A percentile compares a stretch with the other conserved stretches of the same genome.
Conservation (phyloP, 345 rosid genomes). For the Pugionium dolabratum region DNA sequence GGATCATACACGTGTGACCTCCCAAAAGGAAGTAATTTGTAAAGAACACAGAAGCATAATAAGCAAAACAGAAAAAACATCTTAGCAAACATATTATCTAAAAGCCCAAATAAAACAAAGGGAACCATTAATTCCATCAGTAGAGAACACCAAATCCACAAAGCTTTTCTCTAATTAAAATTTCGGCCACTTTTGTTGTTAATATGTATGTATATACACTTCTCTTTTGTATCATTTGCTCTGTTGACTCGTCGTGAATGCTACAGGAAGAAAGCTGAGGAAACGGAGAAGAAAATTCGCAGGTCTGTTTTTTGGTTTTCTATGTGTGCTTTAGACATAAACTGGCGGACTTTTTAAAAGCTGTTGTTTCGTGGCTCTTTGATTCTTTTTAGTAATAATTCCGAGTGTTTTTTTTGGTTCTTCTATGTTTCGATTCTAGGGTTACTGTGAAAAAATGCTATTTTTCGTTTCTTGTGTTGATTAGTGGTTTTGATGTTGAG, state of each 20-base stretch:
- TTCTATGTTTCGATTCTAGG: slow-evolving; percentile 18
- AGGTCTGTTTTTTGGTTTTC: slow-evolving; percentile 19
- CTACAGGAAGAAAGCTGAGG: slow-evolving; percentile 31
- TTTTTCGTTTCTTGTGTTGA: background rate
- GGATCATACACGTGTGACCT: slow-evolving; percentile 6
- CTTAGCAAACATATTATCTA: slow-evolving; percentile 17
- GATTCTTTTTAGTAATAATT: slow-evolving; percentile 20
- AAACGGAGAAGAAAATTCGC: slow-evolving; percentile 31
- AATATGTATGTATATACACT: background rate
- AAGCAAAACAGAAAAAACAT: background rate
- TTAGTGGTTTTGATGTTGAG: slow-evolving; percentile 20
- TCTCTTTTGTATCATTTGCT: background rate
- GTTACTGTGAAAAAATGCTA: background rate
- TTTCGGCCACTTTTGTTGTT: slow-evolving; percentile 3
- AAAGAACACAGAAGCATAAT: background rate
- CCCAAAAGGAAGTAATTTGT: background rate
- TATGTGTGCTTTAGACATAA: slow-evolving; percentile 1
- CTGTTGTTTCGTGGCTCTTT: background rate
- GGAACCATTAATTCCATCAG: background rate
- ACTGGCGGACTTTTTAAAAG: slow-evolving; percentile 12
- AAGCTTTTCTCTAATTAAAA: slow-evolving; percentile 4
- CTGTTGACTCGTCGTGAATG: slow-evolving; percentile 31
- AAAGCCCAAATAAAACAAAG: slow-evolving; percentile 31
- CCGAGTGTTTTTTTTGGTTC: background rate
- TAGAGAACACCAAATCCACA: slow-evolving; percentile 14